A percentile compares a stretch with the other conserved stretches of the same genome.
phyloP scores from a whole-genome alignment of 352 stramenopile species.

The Phytophthora megakarya region DNA sequence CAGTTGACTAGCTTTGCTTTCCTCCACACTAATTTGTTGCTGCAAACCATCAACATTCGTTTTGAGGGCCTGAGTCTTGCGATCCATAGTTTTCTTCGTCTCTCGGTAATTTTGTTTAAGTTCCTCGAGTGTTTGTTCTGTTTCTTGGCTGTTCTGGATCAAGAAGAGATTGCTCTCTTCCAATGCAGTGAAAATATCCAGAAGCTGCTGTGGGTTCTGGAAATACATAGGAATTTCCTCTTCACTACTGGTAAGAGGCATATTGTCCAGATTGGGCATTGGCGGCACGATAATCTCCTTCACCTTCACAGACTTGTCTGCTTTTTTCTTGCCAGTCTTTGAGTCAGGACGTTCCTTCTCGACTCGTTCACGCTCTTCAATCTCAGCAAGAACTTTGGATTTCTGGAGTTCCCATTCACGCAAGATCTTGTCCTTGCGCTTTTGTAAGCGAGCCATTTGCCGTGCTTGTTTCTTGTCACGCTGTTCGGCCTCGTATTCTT shows the following conservation, averaged over 20 bases:
- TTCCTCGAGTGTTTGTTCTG: constrained; percentile 94
- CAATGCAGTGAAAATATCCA: constrained; percentile 93
- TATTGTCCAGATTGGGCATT: constrained; percentile 72
- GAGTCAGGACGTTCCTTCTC: constrained; percentile 72
- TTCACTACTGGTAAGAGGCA: constrained; percentile 73
- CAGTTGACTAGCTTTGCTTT: constrained; percentile 83
- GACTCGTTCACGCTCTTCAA: constrained; percentile 64
- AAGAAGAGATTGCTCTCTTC: constrained; percentile 97
- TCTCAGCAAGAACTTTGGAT: constrained; percentile 57
- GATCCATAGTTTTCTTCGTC: constrained; percentile 90
- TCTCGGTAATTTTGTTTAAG: constrained; percentile 93
- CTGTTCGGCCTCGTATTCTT: constrained; percentile 88
- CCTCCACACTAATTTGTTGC: constrained; percentile 86
- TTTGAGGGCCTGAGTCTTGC: constrained; percentile 84
- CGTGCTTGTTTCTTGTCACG: constrained; percentile 68
- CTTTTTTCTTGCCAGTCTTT: constrained; percentile 47
- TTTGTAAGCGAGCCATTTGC: constrained; percentile 64
- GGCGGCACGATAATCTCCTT: constrained; percentile 56
- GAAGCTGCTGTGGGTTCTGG: constrained; percentile 90
- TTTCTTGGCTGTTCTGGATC: constrained; percentile 96
- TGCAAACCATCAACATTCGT: constrained; percentile 91
- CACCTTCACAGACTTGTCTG: constrained; percentile 53
- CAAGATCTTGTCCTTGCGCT: constrained; percentile 73
- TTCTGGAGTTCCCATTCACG: constrained; percentile 71
- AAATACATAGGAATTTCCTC: constrained; percentile 97